Percentiles rank a stretch among this genome's conserved stretches.
phyloP scores from a whole-genome alignment of 306 rosid species.

The Mimosa bimucronata region DNA sequence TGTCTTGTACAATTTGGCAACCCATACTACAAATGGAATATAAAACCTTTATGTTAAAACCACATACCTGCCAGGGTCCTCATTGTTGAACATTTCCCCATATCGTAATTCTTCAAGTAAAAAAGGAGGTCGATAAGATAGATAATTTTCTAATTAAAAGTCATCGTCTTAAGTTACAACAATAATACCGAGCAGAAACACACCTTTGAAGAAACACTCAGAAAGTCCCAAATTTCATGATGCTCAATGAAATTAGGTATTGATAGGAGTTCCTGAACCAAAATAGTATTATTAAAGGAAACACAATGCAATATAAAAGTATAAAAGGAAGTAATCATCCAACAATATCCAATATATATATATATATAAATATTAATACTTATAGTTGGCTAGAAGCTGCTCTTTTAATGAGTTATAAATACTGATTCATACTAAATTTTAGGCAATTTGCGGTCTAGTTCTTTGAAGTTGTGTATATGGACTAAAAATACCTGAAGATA shows the following conservation, averaged over 20 bases:
- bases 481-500: constrained; percentile 75
- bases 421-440: background rate
- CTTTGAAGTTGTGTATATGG: constrained; percentile 20
- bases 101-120: constrained; percentile 73
- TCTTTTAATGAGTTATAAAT: background rate
- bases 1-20: no score
- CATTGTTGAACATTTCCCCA: constrained; percentile 94
- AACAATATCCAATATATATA: background rate
- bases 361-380: background rate
- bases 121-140: constrained; percentile 29
- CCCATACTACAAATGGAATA: constrained; percentile 22
- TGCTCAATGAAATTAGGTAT: constrained; percentile 94
- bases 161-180: constrained; percentile 26
- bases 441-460: background rate
- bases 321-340: background rate
- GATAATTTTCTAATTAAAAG: constrained; percentile 23
- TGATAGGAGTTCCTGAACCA: constrained; percentile 81
- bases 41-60: constrained; percentile 41
- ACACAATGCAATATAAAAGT: background rate
- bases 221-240: constrained; percentile 97
- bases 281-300: constrained; percentile 37
- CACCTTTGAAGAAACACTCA: constrained; percentile 93
- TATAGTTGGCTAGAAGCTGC: background rate
- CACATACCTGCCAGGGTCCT: constrained; percentile 91
- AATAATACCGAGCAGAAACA: constrained; percentile 39